phyloP scores from a whole-genome alignment of 2,329 filamentous ascomycete species.

The Colletotrichum sp. region DNA sequence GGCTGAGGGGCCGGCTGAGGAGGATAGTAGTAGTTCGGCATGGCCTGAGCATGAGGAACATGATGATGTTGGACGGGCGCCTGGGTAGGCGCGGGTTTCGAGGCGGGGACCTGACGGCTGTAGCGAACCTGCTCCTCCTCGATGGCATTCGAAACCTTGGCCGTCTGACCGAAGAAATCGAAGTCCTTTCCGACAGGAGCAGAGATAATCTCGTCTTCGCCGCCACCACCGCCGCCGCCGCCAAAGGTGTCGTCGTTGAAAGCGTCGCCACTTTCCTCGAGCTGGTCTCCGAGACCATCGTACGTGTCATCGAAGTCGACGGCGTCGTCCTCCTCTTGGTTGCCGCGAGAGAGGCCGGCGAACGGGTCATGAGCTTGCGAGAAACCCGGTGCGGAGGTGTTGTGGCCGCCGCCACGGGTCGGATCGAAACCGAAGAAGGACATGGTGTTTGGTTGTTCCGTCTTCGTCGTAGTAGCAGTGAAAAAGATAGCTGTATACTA shows the following conservation, averaged over 20 bases:
- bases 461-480: not conserved
- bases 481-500: slow-evolving; percentile 14
- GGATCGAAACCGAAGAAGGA: slow-evolving; percentile 92
- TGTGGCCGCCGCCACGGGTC: slow-evolving; percentile 58
- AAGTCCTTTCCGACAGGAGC: slow-evolving; percentile 85
- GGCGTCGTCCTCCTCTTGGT: slow-evolving; percentile 63
- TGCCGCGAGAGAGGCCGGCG: slow-evolving; percentile 74
- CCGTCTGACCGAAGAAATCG: slow-evolving; percentile 94
- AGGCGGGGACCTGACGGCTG: slow-evolving; percentile 71
- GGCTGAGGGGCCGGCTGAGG: slow-evolving; percentile 50
- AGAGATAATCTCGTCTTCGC: slow-evolving; percentile 41
- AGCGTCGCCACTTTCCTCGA: slow-evolving; percentile 90
- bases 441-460: slow-evolving; percentile 56
- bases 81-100: slow-evolving; percentile 39
- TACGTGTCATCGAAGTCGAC: slow-evolving; percentile 96
- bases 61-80: slow-evolving; percentile 25
- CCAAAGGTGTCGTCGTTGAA: slow-evolving; percentile 98
- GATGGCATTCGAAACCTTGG: slow-evolving; percentile 83
- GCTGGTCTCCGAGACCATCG: slow-evolving; percentile 88
- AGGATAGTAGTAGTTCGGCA: slow-evolving; percentile 34
- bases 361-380: slow-evolving; percentile 86
- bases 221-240: slow-evolving; percentile 43
- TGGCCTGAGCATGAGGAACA: slow-evolving; percentile 24
- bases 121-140: slow-evolving; percentile 91
- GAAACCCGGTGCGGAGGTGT: slow-evolving; percentile 77